Base-by-base conservation (phyloP, 2,329 filamentous ascomycete genomes). In the Alternaria angustiovoidea region DNA sequence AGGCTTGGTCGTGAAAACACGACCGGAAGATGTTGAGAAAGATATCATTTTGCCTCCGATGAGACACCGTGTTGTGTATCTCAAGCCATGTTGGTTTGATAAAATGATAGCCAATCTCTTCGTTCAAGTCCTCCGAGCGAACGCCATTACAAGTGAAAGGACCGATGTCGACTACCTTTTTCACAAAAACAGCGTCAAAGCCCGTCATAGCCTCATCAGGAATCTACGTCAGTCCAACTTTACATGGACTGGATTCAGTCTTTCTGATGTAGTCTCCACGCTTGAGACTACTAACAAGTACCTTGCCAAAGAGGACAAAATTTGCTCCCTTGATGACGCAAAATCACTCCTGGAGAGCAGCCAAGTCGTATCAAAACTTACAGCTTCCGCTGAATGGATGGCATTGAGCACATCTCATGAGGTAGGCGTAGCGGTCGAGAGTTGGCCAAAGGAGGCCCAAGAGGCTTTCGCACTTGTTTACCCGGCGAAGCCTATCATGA, bases 141-240 rank as follows among this genome's bases (percentile, higher is more conserved):
- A 98, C 73, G 89, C 93, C 0, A 88, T 98, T 1, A 94, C 94
- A 24, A 97, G 93, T 5, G 92, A 97, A 72, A 84, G 94, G 11
- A 88, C 86, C 0, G 94, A 94, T 69, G 83, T 87, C 56, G 94
- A 97, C 74, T 97, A 97, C 73, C 90, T 98, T 64, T 97, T 97
- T 69, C 91, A 97, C 69, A 86, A 87, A 0, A 88, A 85, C 12
- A 94, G 94, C 68, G 81, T 86, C 30, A 89, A 88, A 63, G 84
- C 85, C 39, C 81, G 96, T 12, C 80, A 89, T 26, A 83, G 87
- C 54, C 81, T 96, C 2, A 89, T 96, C 5, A 85, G 85, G 56
- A 97, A 97, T 71, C 78, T 97, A 44, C 87, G 92, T 18, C 91
- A 95, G 72, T 89, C 92, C 7, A 92, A 91, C 49, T 96, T 97